Evolutionary conservation across 345 rosid genomes (phyloP).

Genomic region (Firmiana major): DNA sequence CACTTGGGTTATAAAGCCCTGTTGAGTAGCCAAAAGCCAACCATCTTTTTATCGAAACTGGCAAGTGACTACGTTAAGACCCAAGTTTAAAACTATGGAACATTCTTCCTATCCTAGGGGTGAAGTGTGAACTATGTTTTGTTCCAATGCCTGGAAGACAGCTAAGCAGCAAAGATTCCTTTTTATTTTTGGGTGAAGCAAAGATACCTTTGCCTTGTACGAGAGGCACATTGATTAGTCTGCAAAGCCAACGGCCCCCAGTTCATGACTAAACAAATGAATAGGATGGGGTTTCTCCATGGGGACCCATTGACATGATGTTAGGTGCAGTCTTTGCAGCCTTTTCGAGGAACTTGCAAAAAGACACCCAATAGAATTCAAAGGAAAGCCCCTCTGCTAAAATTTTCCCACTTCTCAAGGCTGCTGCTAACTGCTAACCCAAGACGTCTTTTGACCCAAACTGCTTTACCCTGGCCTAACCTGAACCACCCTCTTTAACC

Average conservation of each 20-base stretch:
- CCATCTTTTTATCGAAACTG: neutral
- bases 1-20: neutral
- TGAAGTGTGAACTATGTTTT: neutral
- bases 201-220: neutral
- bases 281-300: neutral
- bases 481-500: too few species aligned
- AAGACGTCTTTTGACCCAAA: constrained; percentile 1
- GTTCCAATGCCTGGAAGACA: neutral
- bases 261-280: neutral
- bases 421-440: neutral
- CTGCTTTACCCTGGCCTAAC: too few species aligned
- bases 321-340: constrained; percentile 18
- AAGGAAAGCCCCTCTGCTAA: neutral
- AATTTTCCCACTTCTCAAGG: constrained; percentile 16
- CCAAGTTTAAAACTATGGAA: neutral
- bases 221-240: neutral
- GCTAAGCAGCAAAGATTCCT: neutral
- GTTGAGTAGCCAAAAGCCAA: neutral
- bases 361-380: constrained; percentile 16
- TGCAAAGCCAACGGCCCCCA: neutral
- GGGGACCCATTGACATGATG: neutral
- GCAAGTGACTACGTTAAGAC: neutral
- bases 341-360: constrained; percentile 20
- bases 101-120: neutral
- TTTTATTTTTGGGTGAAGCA: too few species aligned